Percentiles rank a stretch among this genome's conserved stretches.
phyloP scores from a whole-genome alignment of 2,329 filamentous ascomycete species.

The Grosmannia huntii region DNA sequence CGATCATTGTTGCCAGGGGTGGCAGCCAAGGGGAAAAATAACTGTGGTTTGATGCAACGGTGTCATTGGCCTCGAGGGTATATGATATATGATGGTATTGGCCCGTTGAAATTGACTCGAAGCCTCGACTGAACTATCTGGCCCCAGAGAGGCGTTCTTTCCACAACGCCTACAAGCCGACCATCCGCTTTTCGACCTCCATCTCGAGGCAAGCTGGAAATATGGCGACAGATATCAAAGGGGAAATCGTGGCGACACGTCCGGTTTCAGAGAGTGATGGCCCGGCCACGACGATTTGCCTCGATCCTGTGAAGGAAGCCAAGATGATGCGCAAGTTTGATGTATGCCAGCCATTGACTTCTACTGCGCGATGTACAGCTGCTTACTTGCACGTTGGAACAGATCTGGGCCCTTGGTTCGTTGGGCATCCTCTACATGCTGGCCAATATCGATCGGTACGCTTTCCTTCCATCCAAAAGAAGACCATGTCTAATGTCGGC shows the following conservation, averaged over 20 bases:
- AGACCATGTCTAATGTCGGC: neutral
- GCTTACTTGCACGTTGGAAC: neutral
- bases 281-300: neutral
- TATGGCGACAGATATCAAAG: neutral
- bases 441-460: slow-evolving; percentile 8
- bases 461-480: neutral
- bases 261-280: neutral
- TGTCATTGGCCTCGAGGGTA: too few species aligned
- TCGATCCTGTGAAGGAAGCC: neutral
- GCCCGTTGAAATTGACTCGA: too few species aligned
- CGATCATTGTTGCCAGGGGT: too few species aligned
- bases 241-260: too few species aligned
- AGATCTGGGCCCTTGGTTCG: neutral
- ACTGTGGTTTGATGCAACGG: too few species aligned
- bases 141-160: too few species aligned
- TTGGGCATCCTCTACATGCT: slow-evolving; percentile 11
- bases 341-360: neutral
- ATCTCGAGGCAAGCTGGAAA: neutral
- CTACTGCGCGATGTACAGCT: too few species aligned
- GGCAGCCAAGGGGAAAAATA: too few species aligned
- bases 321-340: slow-evolving; percentile 5
- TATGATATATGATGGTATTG: too few species aligned
- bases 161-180: too few species aligned
- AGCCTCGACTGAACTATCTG: too few species aligned
- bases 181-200: too few species aligned